Percentiles rank a stretch among this genome's conserved stretches.
Conservation (phyloP, 306 rosid genomes). For the Mucuna pruriens region DNA sequence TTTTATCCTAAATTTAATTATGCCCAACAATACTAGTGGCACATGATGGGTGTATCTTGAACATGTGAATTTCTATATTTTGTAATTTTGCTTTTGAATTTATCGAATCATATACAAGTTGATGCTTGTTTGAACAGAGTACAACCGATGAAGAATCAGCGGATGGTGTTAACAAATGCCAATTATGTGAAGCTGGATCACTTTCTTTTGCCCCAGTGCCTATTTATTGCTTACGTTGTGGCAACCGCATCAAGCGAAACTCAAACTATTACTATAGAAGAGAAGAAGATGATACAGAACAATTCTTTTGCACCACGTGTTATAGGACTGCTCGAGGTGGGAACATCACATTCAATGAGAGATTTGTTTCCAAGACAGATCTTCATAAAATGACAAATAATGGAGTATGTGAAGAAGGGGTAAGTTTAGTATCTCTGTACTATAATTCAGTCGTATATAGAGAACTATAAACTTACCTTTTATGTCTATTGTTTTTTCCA, state of each 20-base stretch:
- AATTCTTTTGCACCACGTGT: slow-evolving; percentile 54
- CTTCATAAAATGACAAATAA: slow-evolving; percentile 49
- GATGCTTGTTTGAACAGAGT: slow-evolving; percentile 45
- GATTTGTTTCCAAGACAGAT: slow-evolving; percentile 45
- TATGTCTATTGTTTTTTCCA: slow-evolving; percentile 34
- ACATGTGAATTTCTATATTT: neutral
- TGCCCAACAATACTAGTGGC: neutral
- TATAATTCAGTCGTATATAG: slow-evolving; percentile 12
- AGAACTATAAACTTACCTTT: slow-evolving; percentile 21
- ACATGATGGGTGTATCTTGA: neutral
- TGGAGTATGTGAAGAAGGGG: slow-evolving; percentile 49
- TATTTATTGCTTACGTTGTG: slow-evolving; percentile 53
- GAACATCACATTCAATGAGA: slow-evolving; percentile 43
- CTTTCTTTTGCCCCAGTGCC: slow-evolving; percentile 47
- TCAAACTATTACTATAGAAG: slow-evolving; percentile 43
- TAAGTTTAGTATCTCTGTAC: slow-evolving; percentile 41
- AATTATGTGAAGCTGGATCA: slow-evolving; percentile 48
- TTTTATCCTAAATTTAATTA: neutral
- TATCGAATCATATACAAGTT: slow-evolving; percentile 21
- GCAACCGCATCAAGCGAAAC: slow-evolving; percentile 39
- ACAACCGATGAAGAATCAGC: slow-evolving; percentile 26
- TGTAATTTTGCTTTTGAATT: slow-evolving; percentile 9
- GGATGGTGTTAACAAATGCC: slow-evolving; percentile 46
- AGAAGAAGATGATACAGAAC: slow-evolving; percentile 42
- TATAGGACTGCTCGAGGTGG: slow-evolving; percentile 46